Percentiles rank a stretch among this genome's conserved stretches.
Conservation (phyloP, 208 protist species). For the Acanthamoeba royreba region DNA sequence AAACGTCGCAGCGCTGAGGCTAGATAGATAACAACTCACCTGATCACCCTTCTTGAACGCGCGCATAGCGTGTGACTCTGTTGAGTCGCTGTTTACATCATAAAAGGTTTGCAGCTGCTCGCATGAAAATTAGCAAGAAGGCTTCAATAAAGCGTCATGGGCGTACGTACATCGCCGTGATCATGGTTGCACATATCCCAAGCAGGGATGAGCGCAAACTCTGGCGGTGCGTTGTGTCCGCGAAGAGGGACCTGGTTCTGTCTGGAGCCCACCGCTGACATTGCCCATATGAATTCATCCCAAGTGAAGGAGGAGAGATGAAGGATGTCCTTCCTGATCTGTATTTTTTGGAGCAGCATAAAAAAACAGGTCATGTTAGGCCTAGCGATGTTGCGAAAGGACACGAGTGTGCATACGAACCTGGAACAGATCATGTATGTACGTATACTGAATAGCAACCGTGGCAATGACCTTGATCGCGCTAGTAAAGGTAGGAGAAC, state of each 20-base stretch:
- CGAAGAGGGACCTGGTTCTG: neutral
- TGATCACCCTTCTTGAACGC: neutral
- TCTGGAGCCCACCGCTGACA: neutral
- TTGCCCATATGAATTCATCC: constrained; percentile 12
- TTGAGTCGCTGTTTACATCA: neutral
- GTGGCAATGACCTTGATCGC: constrained; percentile 1
- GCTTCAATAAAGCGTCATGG: too few relatives aligned
- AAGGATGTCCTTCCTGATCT: neutral
- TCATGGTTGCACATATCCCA: constrained; percentile 30
- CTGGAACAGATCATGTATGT: neutral
- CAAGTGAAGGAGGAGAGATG: neutral
- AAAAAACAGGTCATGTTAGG: too few relatives aligned
- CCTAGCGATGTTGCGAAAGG: too few relatives aligned
- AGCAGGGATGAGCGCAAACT: neutral
- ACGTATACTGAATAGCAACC: neutral
- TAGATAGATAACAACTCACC: neutral
- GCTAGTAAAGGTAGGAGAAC: constrained; percentile 4
- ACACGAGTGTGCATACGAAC: too few relatives aligned
- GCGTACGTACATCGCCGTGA: neutral
- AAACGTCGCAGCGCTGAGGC: too few relatives aligned
- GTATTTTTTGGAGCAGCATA: neutral
- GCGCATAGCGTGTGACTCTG: neutral
- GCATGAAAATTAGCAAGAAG: too few relatives aligned
- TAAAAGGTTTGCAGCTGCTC: neutral
- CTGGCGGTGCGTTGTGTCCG: neutral